Percentiles rank a stretch among this genome's conserved stretches.
Conservation (phyloP, 1,139 yeast genomes). For the Kodamaea derodonti region DNA sequence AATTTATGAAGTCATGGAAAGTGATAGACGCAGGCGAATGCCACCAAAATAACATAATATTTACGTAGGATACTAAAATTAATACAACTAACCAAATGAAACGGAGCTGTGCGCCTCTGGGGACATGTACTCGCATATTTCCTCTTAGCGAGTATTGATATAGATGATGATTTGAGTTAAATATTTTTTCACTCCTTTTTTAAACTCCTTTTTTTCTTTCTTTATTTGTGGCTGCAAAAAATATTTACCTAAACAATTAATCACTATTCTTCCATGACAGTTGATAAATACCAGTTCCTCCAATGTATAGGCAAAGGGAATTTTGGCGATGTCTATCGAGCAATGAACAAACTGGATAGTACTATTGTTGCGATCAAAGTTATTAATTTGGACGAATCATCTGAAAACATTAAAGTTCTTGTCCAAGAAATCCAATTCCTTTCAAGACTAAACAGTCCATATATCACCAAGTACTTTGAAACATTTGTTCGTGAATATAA, state of each 20-base stretch:
- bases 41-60: too few species aligned
- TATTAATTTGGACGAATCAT: conserved; percentile 67
- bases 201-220: conserved; percentile 1
- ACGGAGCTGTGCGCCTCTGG: too few species aligned
- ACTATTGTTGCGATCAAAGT: conserved; percentile 71
- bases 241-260: too few species aligned
- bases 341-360: conserved; percentile 33
- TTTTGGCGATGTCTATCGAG: conserved; percentile 83
- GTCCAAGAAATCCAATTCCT: conserved; percentile 75
- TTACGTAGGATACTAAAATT: too few species aligned
- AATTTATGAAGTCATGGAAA: neutral
- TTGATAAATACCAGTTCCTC: conserved; percentile 34
- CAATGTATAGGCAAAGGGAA: conserved; percentile 79
- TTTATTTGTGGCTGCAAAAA: conserved; percentile 21
- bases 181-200: too few species aligned
- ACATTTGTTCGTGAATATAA: conserved; percentile 60
- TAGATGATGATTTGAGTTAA: too few species aligned
- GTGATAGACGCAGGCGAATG: too few species aligned
- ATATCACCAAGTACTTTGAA: conserved; percentile 61
- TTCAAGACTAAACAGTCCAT: conserved; percentile 58
- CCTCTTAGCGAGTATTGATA: too few species aligned
- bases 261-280: neutral
- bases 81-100: too few species aligned
- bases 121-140: too few species aligned
- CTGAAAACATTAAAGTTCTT: conserved; percentile 65